Base-by-base conservation (phyloP, 2,329 filamentous ascomycete genomes). In the Geosmithia flava region DNA sequence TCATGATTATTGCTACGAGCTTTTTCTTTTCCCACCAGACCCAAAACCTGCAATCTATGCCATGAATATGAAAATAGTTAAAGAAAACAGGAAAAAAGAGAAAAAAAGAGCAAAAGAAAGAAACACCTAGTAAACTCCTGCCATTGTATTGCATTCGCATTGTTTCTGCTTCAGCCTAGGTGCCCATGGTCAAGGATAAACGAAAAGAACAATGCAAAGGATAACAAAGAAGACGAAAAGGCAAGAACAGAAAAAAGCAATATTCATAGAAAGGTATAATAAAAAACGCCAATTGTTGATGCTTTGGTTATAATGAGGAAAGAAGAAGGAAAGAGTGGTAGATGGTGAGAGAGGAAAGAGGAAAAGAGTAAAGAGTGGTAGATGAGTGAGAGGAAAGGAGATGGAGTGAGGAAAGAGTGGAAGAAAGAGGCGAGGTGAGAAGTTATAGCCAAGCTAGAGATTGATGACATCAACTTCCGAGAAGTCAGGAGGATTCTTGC, bases 401-500 rank as follows among this genome's bases (percentile, higher is more conserved):
- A 30, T n/a, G n/a, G n/a, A n/a, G n/a, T n/a, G n/a, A 30, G 11
- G 11, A 37, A 16, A 11, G 11, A 37, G 33, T 37, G 5, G 33
- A 3, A 3, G 33, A 16, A 11, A 33, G 23, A 45, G 29, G 3
- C n/a, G 13, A 20, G 3, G 10, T 3, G 20, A 27, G 20, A 40
- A 42, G 8, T 43, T 10, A 5, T 43, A 8, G 19, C 29, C 5
- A 13, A 20, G 11, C 58, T 57, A 94, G 51, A 95, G 65, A 60
- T 83, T 83, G 65, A 95, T 94, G 56, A 95, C 68, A 66, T 95
- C 88, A 27, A 91, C 72, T 64, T 94, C 87, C 0, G 85, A 89
- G 61, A 95, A 94, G 65, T 95, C 89, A 0, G 90, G 90, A 16
- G 90, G 90, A 51, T 88, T 86, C 53, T 80, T 80, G 53, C 85